phyloP scores from a whole-genome alignment of 345 rosid species.

The Nephelium lappaceum region DNA sequence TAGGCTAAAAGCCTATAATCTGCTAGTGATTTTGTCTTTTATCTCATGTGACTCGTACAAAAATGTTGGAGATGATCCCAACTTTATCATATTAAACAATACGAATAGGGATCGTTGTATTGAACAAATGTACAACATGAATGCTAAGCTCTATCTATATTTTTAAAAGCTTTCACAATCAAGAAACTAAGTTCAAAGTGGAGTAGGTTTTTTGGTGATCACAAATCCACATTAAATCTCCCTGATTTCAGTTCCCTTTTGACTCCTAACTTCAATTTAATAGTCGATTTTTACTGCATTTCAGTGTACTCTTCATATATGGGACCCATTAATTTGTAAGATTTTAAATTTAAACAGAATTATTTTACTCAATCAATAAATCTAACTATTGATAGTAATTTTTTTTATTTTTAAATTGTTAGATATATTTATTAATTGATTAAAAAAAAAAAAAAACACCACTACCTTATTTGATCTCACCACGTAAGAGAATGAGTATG shows the following conservation, averaged over 20 bases:
- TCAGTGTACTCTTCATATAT: too few relatives aligned
- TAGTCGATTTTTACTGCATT: too few relatives aligned
- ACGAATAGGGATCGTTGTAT: not conserved
- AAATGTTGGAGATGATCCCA: not conserved
- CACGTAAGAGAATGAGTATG: not conserved
- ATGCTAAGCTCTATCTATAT: not conserved
- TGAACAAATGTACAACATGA: not conserved
- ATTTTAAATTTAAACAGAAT: not conserved
- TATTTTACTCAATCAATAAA: too few relatives aligned
- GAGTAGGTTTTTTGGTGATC: constrained; percentile 6
- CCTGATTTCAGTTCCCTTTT: constrained; percentile 29
- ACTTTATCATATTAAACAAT: too few relatives aligned
- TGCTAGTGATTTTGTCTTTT: not conserved
- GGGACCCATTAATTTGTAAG: not conserved
- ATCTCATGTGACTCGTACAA: too few relatives aligned
- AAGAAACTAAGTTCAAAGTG: not conserved
- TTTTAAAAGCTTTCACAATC: not conserved
- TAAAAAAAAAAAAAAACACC: too few relatives aligned
- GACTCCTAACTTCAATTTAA: constrained; percentile 20
- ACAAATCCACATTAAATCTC: constrained; percentile 8
- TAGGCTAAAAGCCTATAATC: too few relatives aligned
- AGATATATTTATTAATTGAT: too few relatives aligned
- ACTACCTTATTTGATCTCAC: too few relatives aligned
- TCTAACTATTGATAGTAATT: too few relatives aligned
- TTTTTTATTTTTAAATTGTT: too few relatives aligned